phyloP scores from a whole-genome alignment of 495 filamentous ascomycete species.

The Neurospora sp. region DNA sequence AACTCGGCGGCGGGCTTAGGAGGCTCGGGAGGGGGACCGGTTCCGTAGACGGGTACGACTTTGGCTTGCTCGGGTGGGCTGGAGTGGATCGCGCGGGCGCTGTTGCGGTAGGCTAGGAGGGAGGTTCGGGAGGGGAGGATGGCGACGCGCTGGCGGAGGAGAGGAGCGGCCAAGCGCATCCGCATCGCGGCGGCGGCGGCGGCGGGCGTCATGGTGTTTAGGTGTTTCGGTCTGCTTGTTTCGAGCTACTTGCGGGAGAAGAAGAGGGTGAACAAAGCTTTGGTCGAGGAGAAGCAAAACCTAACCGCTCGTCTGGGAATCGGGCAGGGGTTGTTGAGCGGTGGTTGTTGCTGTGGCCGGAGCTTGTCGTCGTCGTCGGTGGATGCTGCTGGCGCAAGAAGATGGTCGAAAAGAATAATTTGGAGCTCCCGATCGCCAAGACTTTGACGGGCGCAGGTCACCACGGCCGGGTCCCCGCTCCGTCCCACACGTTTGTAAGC shows the following conservation, averaged over 20 bases:
- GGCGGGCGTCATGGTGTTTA: neutral
- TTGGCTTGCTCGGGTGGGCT: constrained; percentile 32
- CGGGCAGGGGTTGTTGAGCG: neutral
- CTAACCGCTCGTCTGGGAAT: neutral
- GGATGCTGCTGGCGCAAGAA: neutral
- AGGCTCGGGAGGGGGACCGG: constrained; percentile 74
- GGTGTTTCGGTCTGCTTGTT: neutral
- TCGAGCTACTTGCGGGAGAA: neutral
- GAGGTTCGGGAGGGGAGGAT: neutral
- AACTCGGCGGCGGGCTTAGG: constrained; percentile 49
- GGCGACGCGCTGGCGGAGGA: neutral
- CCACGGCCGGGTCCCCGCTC: neutral
- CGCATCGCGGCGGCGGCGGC: constrained; percentile 8
- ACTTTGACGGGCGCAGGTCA: neutral
- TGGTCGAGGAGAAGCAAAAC: neutral
- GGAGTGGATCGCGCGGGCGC: constrained; percentile 29
- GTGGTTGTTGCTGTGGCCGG: neutral
- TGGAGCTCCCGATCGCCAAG: neutral
- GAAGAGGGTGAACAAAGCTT: neutral
- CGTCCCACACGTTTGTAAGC: neutral
- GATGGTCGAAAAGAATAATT: neutral
- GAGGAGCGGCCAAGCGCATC: constrained; percentile 6
- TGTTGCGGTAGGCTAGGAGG: neutral
- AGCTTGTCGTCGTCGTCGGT: neutral
- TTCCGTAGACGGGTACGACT: constrained; percentile 57